phyloP scores from a whole-genome alignment of 2,329 filamentous ascomycete species.

The Fusarium chaquense region DNA sequence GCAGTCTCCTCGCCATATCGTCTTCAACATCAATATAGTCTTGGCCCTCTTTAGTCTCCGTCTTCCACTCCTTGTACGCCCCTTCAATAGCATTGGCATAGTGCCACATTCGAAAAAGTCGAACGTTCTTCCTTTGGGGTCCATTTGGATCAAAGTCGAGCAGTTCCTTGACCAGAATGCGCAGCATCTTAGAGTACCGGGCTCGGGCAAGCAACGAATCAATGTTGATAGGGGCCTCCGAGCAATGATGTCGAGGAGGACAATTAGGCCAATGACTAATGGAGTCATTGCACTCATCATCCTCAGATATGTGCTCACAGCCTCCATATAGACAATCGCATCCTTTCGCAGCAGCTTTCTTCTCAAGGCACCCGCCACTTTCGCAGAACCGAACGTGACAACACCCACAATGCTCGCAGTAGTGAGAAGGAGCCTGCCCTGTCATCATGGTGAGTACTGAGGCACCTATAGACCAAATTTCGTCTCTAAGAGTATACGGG shows the following conservation, averaged over 20 bases:
- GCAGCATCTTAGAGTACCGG: constrained; percentile 48
- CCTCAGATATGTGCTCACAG: constrained; percentile 28
- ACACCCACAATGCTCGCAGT: constrained; percentile 39
- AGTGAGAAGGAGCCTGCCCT: constrained; percentile 32
- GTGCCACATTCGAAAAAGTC: constrained; percentile 4
- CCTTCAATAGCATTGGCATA: constrained; percentile 42
- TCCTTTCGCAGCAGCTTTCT: constrained; percentile 13
- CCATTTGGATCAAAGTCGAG: constrained; percentile 43
- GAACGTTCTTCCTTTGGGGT: background rate
- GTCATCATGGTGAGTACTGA: constrained; percentile 60
- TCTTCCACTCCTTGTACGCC: constrained; percentile 49
- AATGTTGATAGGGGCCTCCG: constrained; percentile 48
- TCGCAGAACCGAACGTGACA: constrained; percentile 50
- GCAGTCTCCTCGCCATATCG: constrained; percentile 30
- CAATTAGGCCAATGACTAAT: constrained; percentile 22
- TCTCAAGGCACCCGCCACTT: constrained; percentile 47
- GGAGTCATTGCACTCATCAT: constrained; percentile 20
- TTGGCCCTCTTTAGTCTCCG: constrained; percentile 47
- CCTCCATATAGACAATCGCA: constrained; percentile 45
- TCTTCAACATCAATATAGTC: constrained; percentile 52
- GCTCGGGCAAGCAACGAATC: constrained; percentile 46
- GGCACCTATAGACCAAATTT: constrained; percentile 55
- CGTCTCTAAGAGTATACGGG: constrained; percentile 54
- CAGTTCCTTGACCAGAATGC: constrained; percentile 42
- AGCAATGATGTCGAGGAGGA: constrained; percentile 38